Conservation (phyloP, 1,284 basidiomycete species). For the Austroboletus niveus region DNA sequence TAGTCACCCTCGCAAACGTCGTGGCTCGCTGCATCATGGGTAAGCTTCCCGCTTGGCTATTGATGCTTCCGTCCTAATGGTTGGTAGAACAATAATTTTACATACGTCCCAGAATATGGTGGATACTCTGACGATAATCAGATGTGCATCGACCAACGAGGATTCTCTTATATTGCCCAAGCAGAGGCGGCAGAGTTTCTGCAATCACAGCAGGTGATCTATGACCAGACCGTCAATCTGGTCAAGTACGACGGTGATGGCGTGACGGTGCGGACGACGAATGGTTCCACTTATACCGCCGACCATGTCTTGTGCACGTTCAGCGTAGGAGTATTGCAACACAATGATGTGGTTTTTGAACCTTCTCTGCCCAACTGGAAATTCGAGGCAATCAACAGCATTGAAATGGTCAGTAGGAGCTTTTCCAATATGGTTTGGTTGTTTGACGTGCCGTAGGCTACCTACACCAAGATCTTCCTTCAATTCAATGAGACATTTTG, state of each 20-base stretch:
- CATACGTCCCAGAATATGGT: slow-evolving; percentile 52
- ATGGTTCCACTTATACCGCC: slow-evolving; percentile 45
- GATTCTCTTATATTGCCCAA: slow-evolving; percentile 56
- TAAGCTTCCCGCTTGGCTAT: slow-evolving; percentile 25
- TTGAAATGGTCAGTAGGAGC: slow-evolving; percentile 54
- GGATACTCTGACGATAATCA: slow-evolving; percentile 60
- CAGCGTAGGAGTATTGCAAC: slow-evolving; percentile 61
- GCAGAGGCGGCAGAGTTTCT: slow-evolving; percentile 56
- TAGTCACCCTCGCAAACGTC: slow-evolving; percentile 62
- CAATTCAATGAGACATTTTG: slow-evolving; percentile 67
- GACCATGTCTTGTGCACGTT: slow-evolving; percentile 64
- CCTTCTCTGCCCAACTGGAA: slow-evolving; percentile 65
- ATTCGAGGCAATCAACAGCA: slow-evolving; percentile 60
- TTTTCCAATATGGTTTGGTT: background rate
- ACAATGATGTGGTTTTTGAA: slow-evolving; percentile 54
- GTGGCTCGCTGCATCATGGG: slow-evolving; percentile 61
- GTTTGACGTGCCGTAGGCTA: slow-evolving; percentile 35
- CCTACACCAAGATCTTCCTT: slow-evolving; percentile 72
- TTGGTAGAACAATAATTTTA: slow-evolving; percentile 59
- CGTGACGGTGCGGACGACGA: slow-evolving; percentile 46
- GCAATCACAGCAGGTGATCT: slow-evolving; percentile 42
- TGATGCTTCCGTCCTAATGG: slow-evolving; percentile 8
- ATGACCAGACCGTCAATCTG: slow-evolving; percentile 51
- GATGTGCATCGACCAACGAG: slow-evolving; percentile 59
- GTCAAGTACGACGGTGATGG: slow-evolving; percentile 46